A percentile compares a stretch with the other conserved stretches of the same genome.
Conservation (phyloP, 495 filamentous ascomycete species). For the Talaromyces adpressus region DNA sequence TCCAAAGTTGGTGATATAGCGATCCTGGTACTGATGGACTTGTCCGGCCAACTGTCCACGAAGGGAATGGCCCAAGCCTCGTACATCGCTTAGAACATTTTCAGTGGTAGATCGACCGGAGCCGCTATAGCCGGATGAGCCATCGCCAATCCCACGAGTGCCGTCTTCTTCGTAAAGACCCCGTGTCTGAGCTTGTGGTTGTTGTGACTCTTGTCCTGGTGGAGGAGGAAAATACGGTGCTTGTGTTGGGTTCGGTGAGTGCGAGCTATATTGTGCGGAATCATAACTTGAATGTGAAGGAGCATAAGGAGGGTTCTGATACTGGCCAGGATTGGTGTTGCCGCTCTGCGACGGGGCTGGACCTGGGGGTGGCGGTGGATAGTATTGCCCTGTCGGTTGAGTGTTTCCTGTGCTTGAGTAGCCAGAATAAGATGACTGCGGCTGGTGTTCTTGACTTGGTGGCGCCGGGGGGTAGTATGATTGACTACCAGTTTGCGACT, state of each 20-base stretch:
- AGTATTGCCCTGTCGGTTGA: constrained; percentile 23
- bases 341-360: constrained; percentile 13
- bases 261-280: constrained; percentile 12
- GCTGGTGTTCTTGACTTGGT: constrained; percentile 4
- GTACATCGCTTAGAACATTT: constrained; percentile 19
- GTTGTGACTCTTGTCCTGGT: constrained; percentile 24
- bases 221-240: constrained; percentile 39
- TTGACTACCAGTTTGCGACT: constrained; percentile 6
- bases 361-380: constrained; percentile 40
- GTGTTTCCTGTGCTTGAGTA: constrained; percentile 1
- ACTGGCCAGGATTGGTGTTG: constrained; percentile 10
- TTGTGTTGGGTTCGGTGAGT: constrained; percentile 20
- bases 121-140: constrained; percentile 20
- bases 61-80: constrained; percentile 27
- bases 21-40: constrained; percentile 42
- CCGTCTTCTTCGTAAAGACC: constrained; percentile 30
- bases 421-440: background rate
- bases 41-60: constrained; percentile 40
- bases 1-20: constrained; percentile 19
- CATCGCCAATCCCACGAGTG: constrained; percentile 19
- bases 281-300: constrained; percentile 5
- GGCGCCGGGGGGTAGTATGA: constrained; percentile 11
- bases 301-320: constrained; percentile 15
- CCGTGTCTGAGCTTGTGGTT: constrained; percentile 25
- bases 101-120: constrained; percentile 1